Evolutionary conservation across 345 rosid species (phyloP), one percentile per base, ranked within the genome.

Genomic region (Stellera chamaejasme): DNA sequence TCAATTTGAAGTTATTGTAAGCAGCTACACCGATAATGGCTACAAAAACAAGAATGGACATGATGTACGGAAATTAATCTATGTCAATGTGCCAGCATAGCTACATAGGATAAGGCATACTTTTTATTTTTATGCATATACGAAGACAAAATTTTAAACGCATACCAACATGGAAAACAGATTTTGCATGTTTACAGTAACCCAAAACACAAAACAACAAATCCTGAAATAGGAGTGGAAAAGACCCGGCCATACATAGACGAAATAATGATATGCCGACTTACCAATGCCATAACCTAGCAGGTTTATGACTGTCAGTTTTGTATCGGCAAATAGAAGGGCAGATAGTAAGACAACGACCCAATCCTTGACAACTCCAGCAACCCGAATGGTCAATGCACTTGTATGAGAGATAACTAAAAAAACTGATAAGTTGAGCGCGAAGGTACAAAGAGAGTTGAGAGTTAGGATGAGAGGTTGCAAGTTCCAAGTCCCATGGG

Each of bases 301-400:
- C 41, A 88, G 79, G 74, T 92, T 92, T 64, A 92, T 79, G 56
- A 84, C 1, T n/a, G 97, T 92, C 60, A 92, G 82, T 72, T 92
- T 86, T 26, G 95, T 86, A 60, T 92, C 98, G 0, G 95, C 97
- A 63, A 92, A 92, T 36, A 88, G 81, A 66, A 86, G 78, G 43
- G 98, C 94, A 56, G 98, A 92, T 50, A 92, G 67, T 72, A 88
- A 69, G 61, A 92, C 98, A 58, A 92, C 98, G 56, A 92, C 89
- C 98, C 98, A 92, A 61, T 92, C 98, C 83, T 92, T 92, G 76
- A 92, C 94, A 60, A 92, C 96, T 45, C 98, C 98, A 72, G 98
- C 97, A 39, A 92, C 98, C 48, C 98, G 96, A 64, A 92, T 92
- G 64, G 97, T 92, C 64, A 92, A 81, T 65, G 98, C 98, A 56